A percentile compares a stretch with the other conserved stretches of the same genome.
phyloP scores from a whole-genome alignment of 495 filamentous ascomycete species.

The Elasticomyces elasticus region DNA sequence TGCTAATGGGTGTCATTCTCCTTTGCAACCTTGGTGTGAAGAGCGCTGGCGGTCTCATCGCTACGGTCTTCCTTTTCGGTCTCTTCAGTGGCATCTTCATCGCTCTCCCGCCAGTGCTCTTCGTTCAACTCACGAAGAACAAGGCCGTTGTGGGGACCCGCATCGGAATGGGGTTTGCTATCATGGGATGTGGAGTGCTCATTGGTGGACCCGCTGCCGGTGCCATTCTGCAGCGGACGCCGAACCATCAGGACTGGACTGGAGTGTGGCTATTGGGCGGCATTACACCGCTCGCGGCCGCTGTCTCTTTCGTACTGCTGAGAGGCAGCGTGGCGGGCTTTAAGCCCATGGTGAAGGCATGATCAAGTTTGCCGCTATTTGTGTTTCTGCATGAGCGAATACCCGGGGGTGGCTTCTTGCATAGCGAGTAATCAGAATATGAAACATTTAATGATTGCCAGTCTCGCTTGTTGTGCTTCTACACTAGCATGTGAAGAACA shows the following conservation, averaged over 20 bases:
- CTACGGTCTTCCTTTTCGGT: constrained; percentile 18
- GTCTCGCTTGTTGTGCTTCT: no score
- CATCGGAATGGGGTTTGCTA: constrained; percentile 26
- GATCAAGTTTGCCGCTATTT: not conserved
- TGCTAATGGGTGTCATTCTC: constrained; percentile 21
- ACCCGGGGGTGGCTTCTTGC: not conserved
- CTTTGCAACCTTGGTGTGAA: constrained; percentile 24
- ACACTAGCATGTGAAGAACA: no score
- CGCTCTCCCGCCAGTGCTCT: constrained; percentile 25
- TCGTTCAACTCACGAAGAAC: constrained; percentile 23
- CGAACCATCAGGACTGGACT: constrained; percentile 15
- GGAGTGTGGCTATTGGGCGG: constrained; percentile 21
- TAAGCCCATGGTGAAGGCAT: not conserved
- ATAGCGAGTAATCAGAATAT: no score
- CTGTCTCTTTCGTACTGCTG: not conserved
- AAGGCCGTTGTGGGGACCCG: constrained; percentile 25
- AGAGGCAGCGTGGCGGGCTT: not conserved
- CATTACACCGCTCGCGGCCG: constrained; percentile 2
- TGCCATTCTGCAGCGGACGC: constrained; percentile 13
- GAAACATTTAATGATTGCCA: no score
- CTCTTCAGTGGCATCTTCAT: constrained; percentile 28
- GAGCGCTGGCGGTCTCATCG: constrained; percentile 18
- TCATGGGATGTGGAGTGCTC: constrained; percentile 18
- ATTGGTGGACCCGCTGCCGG: constrained; percentile 22
- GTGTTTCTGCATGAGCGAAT: not conserved